Evolutionary conservation across 2,329 filamentous ascomycete species (phyloP).

Genomic region (Fusarium goolgardi): DNA sequence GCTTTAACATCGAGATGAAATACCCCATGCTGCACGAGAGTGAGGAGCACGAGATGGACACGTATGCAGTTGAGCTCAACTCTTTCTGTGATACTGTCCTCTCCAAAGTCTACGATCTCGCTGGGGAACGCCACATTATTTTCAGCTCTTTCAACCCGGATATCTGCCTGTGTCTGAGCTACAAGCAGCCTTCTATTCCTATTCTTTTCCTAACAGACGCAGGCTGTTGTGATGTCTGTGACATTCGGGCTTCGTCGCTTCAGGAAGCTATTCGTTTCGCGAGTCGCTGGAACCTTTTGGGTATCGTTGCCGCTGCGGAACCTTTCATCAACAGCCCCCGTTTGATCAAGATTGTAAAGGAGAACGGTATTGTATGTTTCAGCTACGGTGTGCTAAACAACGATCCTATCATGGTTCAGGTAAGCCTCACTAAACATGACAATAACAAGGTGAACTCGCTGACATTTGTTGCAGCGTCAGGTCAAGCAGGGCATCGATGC

Average conservation of each 20-base stretch:
- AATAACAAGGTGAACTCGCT: conserved; percentile 6
- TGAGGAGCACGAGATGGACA: conserved; percentile 96
- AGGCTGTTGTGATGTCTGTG: conserved; percentile 82
- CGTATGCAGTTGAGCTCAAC: conserved; percentile 94
- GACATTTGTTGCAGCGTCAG: conserved; percentile 71
- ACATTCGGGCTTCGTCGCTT: conserved; percentile 88
- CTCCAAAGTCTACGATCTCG: conserved; percentile 87
- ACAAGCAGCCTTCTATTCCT: conserved; percentile 97
- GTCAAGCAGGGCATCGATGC: conserved; percentile 96
- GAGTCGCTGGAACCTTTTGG: conserved; percentile 91
- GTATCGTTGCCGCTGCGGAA: conserved; percentile 89
- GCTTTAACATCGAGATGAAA: conserved; percentile 99
- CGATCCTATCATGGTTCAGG: conserved; percentile 84
- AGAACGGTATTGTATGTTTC: conserved; percentile 92
- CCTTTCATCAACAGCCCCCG: conserved; percentile 90
- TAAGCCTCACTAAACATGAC: conserved; percentile 57
- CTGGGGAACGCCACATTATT: conserved; percentile 86
- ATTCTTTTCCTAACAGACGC: conserved; percentile 95
- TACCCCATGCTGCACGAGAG: conserved; percentile 98
- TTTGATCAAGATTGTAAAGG: conserved; percentile 92
- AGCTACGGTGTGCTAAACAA: conserved; percentile 95
- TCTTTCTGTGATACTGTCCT: conserved; percentile 96
- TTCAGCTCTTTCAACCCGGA: conserved; percentile 99
- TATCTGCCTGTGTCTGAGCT: conserved; percentile 90
- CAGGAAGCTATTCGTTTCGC: conserved; percentile 97